These are phyloP conservation scores for Aegle marmelos DNA, from an alignment of 345 rosid genomes.

Conservation along the genomic window DNA sequence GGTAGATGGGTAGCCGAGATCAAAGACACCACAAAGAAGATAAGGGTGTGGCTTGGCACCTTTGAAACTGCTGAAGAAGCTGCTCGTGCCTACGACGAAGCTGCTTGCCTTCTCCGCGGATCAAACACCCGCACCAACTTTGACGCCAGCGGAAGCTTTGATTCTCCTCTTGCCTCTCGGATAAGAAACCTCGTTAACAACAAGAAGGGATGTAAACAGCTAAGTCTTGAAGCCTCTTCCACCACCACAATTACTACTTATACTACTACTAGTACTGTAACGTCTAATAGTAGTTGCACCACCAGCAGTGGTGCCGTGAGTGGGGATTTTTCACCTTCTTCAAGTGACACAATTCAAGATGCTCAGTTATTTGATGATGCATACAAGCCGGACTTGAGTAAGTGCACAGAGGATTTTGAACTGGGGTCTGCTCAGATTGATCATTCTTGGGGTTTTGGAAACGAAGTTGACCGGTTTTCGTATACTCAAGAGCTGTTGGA, in stretches of 20 bases:
- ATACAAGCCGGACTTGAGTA: slow-evolving; percentile 61
- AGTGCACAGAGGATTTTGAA: slow-evolving; percentile 31
- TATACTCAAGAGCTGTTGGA: slow-evolving; percentile 45
- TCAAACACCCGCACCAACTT: slow-evolving; percentile 77
- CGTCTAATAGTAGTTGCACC: slow-evolving; percentile 16
- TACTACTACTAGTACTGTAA: slow-evolving; percentile 3
- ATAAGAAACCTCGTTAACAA: slow-evolving; percentile 52
- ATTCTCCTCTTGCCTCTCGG: slow-evolving; percentile 68
- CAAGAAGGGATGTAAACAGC: slow-evolving; percentile 31
- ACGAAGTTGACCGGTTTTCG: slow-evolving; percentile 44
- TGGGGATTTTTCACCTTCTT: slow-evolving; percentile 4
- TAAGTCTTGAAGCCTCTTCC: slow-evolving; percentile 19
- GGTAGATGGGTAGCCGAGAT: slow-evolving; percentile 90
- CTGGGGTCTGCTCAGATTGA: slow-evolving; percentile 24
- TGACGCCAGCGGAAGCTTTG: slow-evolving; percentile 42
- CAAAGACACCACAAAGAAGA: slow-evolving; percentile 74
- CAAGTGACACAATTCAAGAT: slow-evolving; percentile 21
- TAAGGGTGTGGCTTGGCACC: slow-evolving; percentile 82
- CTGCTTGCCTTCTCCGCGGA: slow-evolving; percentile 79
- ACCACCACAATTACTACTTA: neutral
- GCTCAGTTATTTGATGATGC: slow-evolving; percentile 40
- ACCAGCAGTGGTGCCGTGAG: slow-evolving; percentile 16
- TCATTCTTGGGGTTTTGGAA: slow-evolving; percentile 27
- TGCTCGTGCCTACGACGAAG: slow-evolving; percentile 73
- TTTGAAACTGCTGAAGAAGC: slow-evolving; percentile 77